Evolutionary conservation across 2,329 filamentous ascomycete genomes (phyloP), one percentile per base, ranked within the genome.

Genomic region (Penicillium paneum): DNA sequence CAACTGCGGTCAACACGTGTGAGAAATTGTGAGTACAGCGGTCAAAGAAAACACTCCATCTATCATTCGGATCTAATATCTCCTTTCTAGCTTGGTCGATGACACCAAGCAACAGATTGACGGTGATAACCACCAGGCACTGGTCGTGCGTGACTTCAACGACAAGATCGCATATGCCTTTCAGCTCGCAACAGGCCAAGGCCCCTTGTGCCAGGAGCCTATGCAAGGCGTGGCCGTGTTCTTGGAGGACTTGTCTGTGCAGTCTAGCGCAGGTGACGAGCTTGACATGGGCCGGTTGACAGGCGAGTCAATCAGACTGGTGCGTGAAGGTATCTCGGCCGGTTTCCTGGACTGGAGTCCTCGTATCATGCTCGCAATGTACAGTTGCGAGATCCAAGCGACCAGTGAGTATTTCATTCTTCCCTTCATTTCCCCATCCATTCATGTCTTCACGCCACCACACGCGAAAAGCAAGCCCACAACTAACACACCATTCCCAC

Each of bases 281-380:
- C 67, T 81, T 15, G 82, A 87, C 2, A 79, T 91, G 15, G 89
- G 89, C 64, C 88, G 92, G 2, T 79, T 97, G 0, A 97, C 92
- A 0, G 91, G 94, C 59, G 94, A 97, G 75, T 85, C 96, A 41
- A 96, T 99, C 77, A 91, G 91, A 72, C 88, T 89, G 0, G 86
- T 93, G 17, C 90, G 93, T 63, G 86, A 90, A 42, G 83, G 87
- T n/a, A 91, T 99, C 57, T 84, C 87, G 47, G 80, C 87, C 60
- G 93, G 87, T 21, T 96, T 97, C 79, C 79, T 97, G 17, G 94
- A 97, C 78, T 99, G 94, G 94, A 93, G 88, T 36, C 90, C 94
- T 0, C 86, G 94, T n/a, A 83, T 99, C 63, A 85, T 97, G 77
- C 84, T 99, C 41, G 94, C 94, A 48, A 97, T 97, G 91, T 99